These are phyloP conservation scores for Fusarium neocosmosporiellum DNA, from an alignment of 2,329 filamentous ascomycete species.

Conservation along the genomic window DNA sequence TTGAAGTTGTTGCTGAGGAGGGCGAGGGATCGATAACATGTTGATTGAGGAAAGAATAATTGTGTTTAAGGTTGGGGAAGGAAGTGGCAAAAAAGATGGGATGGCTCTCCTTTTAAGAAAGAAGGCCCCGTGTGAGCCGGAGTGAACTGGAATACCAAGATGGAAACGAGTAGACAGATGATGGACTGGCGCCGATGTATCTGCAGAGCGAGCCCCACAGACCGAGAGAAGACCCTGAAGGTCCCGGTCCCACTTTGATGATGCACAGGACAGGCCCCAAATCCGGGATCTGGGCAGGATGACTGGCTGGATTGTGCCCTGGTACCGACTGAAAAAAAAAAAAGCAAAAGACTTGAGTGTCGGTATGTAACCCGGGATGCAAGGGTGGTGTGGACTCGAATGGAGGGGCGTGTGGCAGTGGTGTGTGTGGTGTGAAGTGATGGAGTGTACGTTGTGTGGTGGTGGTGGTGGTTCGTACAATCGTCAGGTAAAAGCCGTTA, in stretches of 20 bases:
- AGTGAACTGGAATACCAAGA: conserved; percentile 20
- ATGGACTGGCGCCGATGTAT: conserved; percentile 25
- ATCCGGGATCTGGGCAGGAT: conserved; percentile 14
- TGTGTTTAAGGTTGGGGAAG: conserved; percentile 37
- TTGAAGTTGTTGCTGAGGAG: conserved; percentile 41
- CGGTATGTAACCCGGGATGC: conserved; percentile 27
- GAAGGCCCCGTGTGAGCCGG: conserved; percentile 19
- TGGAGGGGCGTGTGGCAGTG: conserved; percentile 10
- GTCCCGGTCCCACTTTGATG: conserved; percentile 31
- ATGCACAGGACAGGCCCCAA: conserved; percentile 28
- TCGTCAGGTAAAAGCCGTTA: conserved; percentile 33
- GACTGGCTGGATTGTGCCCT: conserved; percentile 15
- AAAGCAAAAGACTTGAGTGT: conserved; percentile 26
- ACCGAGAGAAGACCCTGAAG: conserved; percentile 24
- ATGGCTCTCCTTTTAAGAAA: conserved; percentile 42
- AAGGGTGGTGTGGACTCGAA: conserved; percentile 23
- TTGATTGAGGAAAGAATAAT: conserved; percentile 34
- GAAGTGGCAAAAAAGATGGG: conserved; percentile 42
- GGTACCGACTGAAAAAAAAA: conserved; percentile 19
- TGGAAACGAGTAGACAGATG: conserved; percentile 35
- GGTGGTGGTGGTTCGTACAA: conserved; percentile 7
- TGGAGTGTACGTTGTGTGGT: conserved; percentile 15
- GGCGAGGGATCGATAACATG: conserved; percentile 47
- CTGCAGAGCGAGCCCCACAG: conserved; percentile 8
- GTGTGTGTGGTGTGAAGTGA: conserved; percentile 19